Percentiles rank a stretch among this genome's conserved stretches.
Evolutionary conservation across 1,284 basidiomycete species (phyloP).

Genomic region (Agaricales sp.): DNA sequence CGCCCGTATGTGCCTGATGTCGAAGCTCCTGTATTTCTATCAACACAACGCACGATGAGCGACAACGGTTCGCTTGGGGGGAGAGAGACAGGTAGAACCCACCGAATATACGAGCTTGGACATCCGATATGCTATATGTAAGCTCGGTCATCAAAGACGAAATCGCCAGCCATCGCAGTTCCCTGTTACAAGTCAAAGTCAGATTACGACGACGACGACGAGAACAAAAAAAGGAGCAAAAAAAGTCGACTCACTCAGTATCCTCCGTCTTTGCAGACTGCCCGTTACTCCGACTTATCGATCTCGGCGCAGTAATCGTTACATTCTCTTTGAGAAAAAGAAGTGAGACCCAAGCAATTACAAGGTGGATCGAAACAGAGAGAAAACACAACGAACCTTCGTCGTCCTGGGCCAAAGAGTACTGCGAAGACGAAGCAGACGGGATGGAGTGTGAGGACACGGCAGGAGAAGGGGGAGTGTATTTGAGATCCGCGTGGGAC

Average conservation of each 20-base stretch:
- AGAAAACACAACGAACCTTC: slow-evolving; percentile 36
- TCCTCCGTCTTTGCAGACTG: slow-evolving; percentile 44
- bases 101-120: slow-evolving; percentile 83
- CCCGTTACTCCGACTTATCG: slow-evolving; percentile 31
- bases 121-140: slow-evolving; percentile 73
- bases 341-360: slow-evolving; percentile 11
- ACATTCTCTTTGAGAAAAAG: slow-evolving; percentile 42
- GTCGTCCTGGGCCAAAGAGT: slow-evolving; percentile 42
- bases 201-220: slow-evolving; percentile 10
- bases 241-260: slow-evolving; percentile 30
- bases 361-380: slow-evolving; percentile 12
- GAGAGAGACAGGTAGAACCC: slow-evolving; percentile 15
- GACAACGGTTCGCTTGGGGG: slow-evolving; percentile 7
- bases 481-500: slow-evolving; percentile 23
- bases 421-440: slow-evolving; percentile 38
- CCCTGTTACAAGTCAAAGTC: slow-evolving; percentile 28
- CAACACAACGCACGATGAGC: slow-evolving; percentile 7
- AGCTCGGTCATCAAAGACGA: slow-evolving; percentile 80
- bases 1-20: slow-evolving; percentile 65
- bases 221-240: slow-evolving; percentile 7
- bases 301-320: slow-evolving; percentile 48
- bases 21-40: slow-evolving; percentile 78
- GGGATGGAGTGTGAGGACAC: slow-evolving; percentile 28
- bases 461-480: slow-evolving; percentile 28
- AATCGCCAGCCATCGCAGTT: slow-evolving; percentile 62